These are phyloP conservation scores for Hymenoscyphus fructigenus DNA, from an alignment of 2,329 filamentous ascomycete genomes.

Conservation along the genomic window DNA sequence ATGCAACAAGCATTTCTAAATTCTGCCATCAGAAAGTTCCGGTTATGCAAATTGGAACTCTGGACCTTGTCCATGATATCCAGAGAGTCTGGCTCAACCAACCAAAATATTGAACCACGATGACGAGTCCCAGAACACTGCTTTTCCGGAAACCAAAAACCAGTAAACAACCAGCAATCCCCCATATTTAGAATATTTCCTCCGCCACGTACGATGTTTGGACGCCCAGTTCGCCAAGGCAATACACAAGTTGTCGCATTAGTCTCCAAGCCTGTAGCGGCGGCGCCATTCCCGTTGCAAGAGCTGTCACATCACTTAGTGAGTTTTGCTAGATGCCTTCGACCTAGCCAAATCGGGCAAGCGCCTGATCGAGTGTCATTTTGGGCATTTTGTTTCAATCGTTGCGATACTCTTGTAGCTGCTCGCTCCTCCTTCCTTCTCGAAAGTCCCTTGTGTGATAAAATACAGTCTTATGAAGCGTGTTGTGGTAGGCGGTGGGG, in stretches of 20 bases:
- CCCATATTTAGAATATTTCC: not conserved
- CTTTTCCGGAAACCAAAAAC: not conserved
- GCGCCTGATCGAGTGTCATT: not conserved
- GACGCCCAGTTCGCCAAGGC: not conserved
- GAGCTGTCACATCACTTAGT: not conserved
- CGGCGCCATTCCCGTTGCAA: not conserved
- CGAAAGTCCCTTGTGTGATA: not conserved
- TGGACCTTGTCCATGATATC: not conserved
- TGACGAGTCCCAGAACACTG: not conserved
- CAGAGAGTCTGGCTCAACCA: not conserved
- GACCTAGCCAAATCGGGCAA: not conserved
- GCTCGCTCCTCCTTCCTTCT: not conserved
- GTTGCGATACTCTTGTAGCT: not conserved
- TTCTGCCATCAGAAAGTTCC: not conserved
- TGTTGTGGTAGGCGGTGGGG: not conserved
- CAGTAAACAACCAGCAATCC: not conserved
- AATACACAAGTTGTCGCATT: not conserved
- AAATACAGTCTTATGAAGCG: not conserved
- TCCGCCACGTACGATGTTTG: not conserved
- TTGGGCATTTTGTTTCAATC: not conserved
- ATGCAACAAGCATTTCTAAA: not conserved
- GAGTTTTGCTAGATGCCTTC: not conserved
- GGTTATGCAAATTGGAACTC: not conserved
- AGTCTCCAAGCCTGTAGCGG: not conserved
- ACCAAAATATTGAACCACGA: not conserved